Base-by-base conservation (phyloP, 495 filamentous ascomycete genomes). In the Penicillium coprophilum region DNA sequence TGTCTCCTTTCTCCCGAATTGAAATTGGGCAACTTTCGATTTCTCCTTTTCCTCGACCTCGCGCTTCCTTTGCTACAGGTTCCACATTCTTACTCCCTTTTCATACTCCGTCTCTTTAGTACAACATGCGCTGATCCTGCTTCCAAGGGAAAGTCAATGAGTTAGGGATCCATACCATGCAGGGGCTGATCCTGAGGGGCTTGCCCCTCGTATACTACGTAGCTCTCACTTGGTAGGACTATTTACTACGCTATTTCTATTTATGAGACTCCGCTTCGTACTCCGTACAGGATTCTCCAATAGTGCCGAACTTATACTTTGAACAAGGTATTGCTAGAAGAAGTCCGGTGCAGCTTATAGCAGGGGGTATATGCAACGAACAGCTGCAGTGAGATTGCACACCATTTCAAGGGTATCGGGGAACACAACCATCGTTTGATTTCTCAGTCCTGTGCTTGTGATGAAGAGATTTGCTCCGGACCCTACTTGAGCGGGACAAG, bases 371-470 rank as follows among this genome's bases (percentile, higher is more conserved):
- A 49, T 61, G 55, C 61, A 57, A 30, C 34, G 52, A 50, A 47
- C 27, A 48, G 19, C 53, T 59, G 64, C 64, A 62, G 61, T 64
- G 50, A 66, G 64, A 62, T 62, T 58, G 53, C 55, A 66, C 63
- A 65, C 53, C 17, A 27, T 47, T 30, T 34, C 36, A 30, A 19
- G 27, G 43, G 13, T 41, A 43, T 52, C 36, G 49, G 28, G 28
- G 28, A 12, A 24, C 39, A 45, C 52, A 31, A 38, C 23, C 6
- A 46, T 27, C 23, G 23, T 46, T n/a, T n/a, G n/a, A n/a, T n/a
- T n/a, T n/a, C n/a, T n/a, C n/a, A n/a, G n/a, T n/a, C n/a, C n/a
- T n/a, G n/a, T n/a, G n/a, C n/a, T n/a, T 44, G 50, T 41, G 34
- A 38, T 44, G 15, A n/a, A n/a, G 50, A 53, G 27, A 24, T 21